phyloP scores from a whole-genome alignment of 1,139 yeast species.

The Kazachstania sp. region DNA sequence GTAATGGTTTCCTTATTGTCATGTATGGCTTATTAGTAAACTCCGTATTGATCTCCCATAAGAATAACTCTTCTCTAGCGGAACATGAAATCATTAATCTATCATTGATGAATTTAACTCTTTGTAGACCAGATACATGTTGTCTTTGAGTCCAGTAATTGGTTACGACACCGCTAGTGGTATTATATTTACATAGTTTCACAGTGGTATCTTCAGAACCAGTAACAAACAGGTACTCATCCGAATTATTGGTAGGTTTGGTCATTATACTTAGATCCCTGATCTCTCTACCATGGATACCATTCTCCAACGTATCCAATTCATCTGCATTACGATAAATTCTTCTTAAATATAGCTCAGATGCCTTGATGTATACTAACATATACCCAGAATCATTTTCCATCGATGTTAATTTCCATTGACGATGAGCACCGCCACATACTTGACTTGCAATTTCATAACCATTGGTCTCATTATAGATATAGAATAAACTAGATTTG shows the following conservation, averaged over 20 bases:
- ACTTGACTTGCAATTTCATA: slow-evolving; percentile 57
- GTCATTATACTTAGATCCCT: slow-evolving; percentile 51
- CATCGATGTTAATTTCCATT: slow-evolving; percentile 45
- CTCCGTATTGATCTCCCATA: slow-evolving; percentile 54
- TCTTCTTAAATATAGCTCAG: slow-evolving; percentile 33
- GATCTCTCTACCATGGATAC: slow-evolving; percentile 87
- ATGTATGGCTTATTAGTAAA: slow-evolving; percentile 38
- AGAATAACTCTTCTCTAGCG: slow-evolving; percentile 79
- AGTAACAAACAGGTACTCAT: slow-evolving; percentile 44
- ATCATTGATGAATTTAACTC: slow-evolving; percentile 51
- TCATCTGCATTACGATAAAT: slow-evolving; percentile 18
- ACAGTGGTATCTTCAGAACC: slow-evolving; percentile 89
- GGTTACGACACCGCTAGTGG: slow-evolving; percentile 35
- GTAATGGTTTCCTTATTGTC: slow-evolving; percentile 39
- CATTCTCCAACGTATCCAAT: slow-evolving; percentile 38
- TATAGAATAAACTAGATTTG: slow-evolving; percentile 65
- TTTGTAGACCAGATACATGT: slow-evolving; percentile 85
- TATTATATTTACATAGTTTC: slow-evolving; percentile 41
- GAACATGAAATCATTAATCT: slow-evolving; percentile 59
- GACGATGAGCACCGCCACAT: slow-evolving; percentile 92
- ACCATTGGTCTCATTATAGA: slow-evolving; percentile 77
- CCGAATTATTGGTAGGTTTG: slow-evolving; percentile 10
- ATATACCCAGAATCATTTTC: slow-evolving; percentile 28
- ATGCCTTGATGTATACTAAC: slow-evolving; percentile 48
- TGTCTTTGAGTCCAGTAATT: slow-evolving; percentile 59